Conservation (phyloP, 192 early-diverging fungal species). For the Coemansia sp. region DNA sequence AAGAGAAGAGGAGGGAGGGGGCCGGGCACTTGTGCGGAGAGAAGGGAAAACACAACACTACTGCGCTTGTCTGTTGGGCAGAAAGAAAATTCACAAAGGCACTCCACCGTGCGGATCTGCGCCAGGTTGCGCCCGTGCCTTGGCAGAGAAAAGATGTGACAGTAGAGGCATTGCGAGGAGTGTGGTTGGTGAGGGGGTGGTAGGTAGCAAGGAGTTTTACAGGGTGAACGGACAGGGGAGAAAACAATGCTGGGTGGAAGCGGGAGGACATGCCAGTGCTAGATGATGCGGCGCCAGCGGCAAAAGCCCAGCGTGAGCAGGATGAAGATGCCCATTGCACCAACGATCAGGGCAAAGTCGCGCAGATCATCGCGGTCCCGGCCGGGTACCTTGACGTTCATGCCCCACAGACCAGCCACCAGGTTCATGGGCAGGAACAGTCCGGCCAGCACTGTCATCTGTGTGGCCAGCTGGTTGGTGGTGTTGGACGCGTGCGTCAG, state of each 20-base stretch:
- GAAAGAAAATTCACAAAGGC: slow-evolving; percentile 1
- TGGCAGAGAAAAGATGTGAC: too few species aligned
- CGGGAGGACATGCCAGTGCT: too few species aligned
- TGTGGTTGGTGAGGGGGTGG: too few species aligned
- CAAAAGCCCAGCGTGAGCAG: slow-evolving; percentile 24
- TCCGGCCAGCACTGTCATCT: slow-evolving; percentile 51
- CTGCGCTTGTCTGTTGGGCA: not conserved
- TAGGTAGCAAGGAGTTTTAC: too few species aligned
- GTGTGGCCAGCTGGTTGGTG: slow-evolving; percentile 40
- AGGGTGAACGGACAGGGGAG: not conserved
- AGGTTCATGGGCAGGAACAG: slow-evolving; percentile 59
- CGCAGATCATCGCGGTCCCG: slow-evolving; percentile 46
- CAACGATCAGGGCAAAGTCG: slow-evolving; percentile 34
- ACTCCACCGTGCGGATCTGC: too few species aligned
- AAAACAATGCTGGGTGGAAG: too few species aligned
- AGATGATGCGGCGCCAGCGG: slow-evolving; percentile 42
- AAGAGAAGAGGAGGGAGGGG: not conserved
- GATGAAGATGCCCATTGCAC: slow-evolving; percentile 29
- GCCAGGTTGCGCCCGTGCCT: too few species aligned
- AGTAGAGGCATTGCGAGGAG: too few species aligned
- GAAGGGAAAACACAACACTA: not conserved
- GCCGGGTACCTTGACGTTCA: slow-evolving; percentile 68
- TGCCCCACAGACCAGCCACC: slow-evolving; percentile 63
- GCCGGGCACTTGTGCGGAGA: too few species aligned
- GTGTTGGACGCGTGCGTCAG: slow-evolving; percentile 59